phyloP scores from a whole-genome alignment of 2,329 filamentous ascomycete genomes.

The Fusarium oligoseptatum region DNA sequence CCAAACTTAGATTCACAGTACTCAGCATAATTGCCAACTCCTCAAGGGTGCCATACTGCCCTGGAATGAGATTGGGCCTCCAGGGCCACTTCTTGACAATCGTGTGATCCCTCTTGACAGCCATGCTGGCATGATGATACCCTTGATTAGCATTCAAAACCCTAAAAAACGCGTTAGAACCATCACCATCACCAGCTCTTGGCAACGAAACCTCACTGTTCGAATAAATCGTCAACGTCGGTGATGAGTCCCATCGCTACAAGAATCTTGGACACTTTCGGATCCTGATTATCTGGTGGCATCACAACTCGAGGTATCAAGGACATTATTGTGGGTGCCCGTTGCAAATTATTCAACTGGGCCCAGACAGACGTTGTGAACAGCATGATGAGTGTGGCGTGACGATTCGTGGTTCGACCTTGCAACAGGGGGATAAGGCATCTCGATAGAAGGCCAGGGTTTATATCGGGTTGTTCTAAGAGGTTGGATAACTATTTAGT shows the following conservation, averaged over 20 bases:
- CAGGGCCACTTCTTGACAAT: constrained; percentile 24
- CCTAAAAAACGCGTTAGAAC: background rate
- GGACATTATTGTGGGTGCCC: background rate
- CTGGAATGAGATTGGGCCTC: constrained; percentile 3
- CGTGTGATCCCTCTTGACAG: constrained; percentile 14
- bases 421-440: constrained; percentile 8
- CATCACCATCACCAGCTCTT: background rate
- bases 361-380: constrained; percentile 17
- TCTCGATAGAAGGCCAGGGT: background rate
- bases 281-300: background rate
- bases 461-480: background rate
- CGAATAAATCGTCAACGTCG: background rate
- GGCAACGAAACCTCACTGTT: background rate
- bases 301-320: background rate
- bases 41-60: background rate
- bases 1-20: background rate
- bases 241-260: background rate
- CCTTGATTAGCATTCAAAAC: background rate
- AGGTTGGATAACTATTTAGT: constrained; percentile 13
- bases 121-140: background rate
- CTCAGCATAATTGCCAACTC: constrained; percentile 5
- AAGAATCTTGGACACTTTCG: background rate
- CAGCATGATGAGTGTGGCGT: constrained; percentile 22
- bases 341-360: background rate
- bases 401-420: background rate